phyloP scores from a whole-genome alignment of 352 stramenopile genomes.

The Globisporangium cylindrosporum region DNA sequence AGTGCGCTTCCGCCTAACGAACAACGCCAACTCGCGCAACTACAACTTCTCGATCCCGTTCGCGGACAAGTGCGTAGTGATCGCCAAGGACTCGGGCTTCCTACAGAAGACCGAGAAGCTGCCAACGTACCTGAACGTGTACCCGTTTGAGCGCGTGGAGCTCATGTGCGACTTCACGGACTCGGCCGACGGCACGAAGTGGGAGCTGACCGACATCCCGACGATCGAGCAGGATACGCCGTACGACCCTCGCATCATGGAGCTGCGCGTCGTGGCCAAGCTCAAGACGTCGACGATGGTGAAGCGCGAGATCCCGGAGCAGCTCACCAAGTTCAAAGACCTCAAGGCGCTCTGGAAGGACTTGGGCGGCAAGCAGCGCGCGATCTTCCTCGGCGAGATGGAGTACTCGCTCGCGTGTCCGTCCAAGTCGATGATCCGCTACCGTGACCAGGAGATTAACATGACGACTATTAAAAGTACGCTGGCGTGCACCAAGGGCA shows the following conservation, averaged over 20 bases:
- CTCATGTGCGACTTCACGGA: constrained; percentile 57
- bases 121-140: constrained; percentile 34
- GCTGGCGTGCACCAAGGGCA: constrained; percentile 60
- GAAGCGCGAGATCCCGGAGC: constrained; percentile 32
- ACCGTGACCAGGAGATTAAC: constrained; percentile 53
- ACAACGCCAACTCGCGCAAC: constrained; percentile 61
- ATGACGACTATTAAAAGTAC: constrained; percentile 43
- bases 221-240: constrained; percentile 37
- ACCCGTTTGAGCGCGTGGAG: constrained; percentile 57
- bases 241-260: constrained; percentile 53
- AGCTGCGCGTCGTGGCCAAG: constrained; percentile 38
- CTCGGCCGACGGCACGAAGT: constrained; percentile 38
- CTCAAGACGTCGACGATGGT: constrained; percentile 42
- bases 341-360: constrained; percentile 53
- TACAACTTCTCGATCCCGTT: constrained; percentile 79
- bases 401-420: constrained; percentile 41
- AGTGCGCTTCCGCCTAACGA: constrained; percentile 57
- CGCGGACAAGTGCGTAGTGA: constrained; percentile 50
- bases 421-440: constrained; percentile 42
- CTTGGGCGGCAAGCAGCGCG: constrained; percentile 44
- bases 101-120: constrained; percentile 35
- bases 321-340: constrained; percentile 44
- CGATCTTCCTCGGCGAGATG: constrained; percentile 55
- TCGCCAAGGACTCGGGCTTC: constrained; percentile 66
- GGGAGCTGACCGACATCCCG: constrained; percentile 41